Evolutionary conservation across 2,329 filamentous ascomycete species (phyloP).

Genomic region (Talaromyces sp.): DNA sequence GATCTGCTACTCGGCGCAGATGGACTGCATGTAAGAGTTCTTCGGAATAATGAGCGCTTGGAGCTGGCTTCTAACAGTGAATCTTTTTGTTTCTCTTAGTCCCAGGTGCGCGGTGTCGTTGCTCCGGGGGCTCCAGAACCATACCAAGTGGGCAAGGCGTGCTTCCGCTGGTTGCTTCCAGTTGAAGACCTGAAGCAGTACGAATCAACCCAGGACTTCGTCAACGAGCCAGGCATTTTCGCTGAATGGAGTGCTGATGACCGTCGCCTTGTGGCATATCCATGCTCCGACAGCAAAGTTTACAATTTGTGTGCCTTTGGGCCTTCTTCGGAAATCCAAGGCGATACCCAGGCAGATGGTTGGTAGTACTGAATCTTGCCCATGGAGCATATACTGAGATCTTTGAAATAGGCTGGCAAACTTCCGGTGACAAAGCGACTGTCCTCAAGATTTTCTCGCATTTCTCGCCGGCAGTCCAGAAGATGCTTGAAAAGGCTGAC

Average conservation of each 20-base stretch:
- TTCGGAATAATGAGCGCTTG: too few species aligned
- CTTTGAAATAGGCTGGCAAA: conserved; percentile 21
- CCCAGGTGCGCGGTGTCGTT: conserved; percentile 22
- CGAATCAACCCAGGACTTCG: conserved; percentile 11
- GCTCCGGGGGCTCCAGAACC: conserved; percentile 20
- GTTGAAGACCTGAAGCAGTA: conserved; percentile 16
- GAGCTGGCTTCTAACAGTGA: not conserved
- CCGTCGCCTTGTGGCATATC: conserved; percentile 50
- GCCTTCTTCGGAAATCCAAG: conserved; percentile 42
- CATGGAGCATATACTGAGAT: not conserved
- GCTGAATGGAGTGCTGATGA: conserved; percentile 47
- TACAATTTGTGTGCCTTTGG: conserved; percentile 53
- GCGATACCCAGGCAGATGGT: conserved; percentile 28
- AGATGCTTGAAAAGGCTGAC: conserved; percentile 35
- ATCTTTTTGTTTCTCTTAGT: conserved; percentile 13
- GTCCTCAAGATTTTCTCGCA: conserved; percentile 19
- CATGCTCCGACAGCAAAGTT: conserved; percentile 47
- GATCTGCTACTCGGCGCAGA: conserved; percentile 32
- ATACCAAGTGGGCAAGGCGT: conserved; percentile 27
- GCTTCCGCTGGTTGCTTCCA: conserved; percentile 30
- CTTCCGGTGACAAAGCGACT: conserved; percentile 17
- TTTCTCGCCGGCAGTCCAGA: conserved; percentile 20
- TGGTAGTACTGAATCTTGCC: not conserved
- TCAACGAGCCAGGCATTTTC: conserved; percentile 38
- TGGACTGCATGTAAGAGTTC: conserved; percentile 26